Evolutionary conservation across 2,329 filamentous ascomycete genomes (phyloP).

Genomic region (Xylariales sp.): DNA sequence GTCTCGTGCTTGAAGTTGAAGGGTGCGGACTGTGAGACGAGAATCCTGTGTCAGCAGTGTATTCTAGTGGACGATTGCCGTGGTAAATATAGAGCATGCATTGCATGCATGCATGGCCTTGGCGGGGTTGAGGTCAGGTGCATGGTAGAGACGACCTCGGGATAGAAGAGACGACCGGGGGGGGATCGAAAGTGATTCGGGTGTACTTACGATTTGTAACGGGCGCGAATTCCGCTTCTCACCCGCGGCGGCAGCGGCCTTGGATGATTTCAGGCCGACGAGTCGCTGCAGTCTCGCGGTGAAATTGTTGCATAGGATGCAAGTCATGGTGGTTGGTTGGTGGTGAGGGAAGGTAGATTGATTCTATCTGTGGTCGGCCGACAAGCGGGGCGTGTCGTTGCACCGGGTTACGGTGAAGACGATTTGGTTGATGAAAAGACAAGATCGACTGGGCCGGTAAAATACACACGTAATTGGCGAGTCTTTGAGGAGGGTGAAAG

Average conservation of each 20-base stretch:
- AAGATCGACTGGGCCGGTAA: not conserved
- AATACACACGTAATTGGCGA: slow-evolving; percentile 6
- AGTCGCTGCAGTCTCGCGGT: slow-evolving; percentile 43
- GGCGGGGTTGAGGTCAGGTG: slow-evolving; percentile 3
- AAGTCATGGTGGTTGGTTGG: slow-evolving; percentile 35
- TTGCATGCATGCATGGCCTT: not conserved
- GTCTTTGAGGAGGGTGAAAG: slow-evolving; percentile 8
- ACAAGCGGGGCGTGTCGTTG: slow-evolving; percentile 8
- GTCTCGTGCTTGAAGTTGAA: slow-evolving; percentile 68
- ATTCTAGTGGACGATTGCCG: not conserved
- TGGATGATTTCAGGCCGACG: slow-evolving; percentile 42
- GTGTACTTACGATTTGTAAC: slow-evolving; percentile 46
- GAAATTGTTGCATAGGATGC: slow-evolving; percentile 41
- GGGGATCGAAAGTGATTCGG: too few relatives aligned
- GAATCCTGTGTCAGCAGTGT: slow-evolving; percentile 22
- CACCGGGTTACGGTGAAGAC: not conserved
- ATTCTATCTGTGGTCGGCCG: not conserved
- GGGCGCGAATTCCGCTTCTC: slow-evolving; percentile 40
- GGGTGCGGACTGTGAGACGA: slow-evolving; percentile 61
- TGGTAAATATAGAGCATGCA: slow-evolving; percentile 9
- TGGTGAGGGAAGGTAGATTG: not conserved
- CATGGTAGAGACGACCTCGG: not conserved
- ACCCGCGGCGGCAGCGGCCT: slow-evolving; percentile 31
- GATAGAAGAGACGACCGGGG: not conserved
- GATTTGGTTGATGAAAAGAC: slow-evolving; percentile 5